Evolutionary conservation across 73 alveolate species (phyloP).

Genomic region (Paramecium primaurelia): DNA sequence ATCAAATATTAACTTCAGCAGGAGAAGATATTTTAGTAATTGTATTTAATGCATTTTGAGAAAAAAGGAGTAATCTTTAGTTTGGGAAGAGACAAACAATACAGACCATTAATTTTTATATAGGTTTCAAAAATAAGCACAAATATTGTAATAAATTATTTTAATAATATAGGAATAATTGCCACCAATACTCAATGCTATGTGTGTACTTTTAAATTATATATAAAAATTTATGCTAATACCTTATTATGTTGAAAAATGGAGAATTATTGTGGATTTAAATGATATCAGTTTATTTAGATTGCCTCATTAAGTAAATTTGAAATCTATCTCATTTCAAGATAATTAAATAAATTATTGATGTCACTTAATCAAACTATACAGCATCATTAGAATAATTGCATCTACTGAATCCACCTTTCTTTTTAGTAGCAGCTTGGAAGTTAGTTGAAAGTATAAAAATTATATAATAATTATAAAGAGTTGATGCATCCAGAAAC

Average conservation of each 20-base stretch:
- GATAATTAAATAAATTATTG: conserved; percentile 24
- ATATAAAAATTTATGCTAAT: not conserved
- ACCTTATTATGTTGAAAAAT: conserved; percentile 34
- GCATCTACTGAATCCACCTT: conserved; percentile 16
- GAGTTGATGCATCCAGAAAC: conserved; percentile 35
- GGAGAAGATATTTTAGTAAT: conserved; percentile 10
- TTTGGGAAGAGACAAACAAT: conserved; percentile 10
- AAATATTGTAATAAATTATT: not conserved
- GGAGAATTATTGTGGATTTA: conserved; percentile 28
- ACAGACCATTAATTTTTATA: conserved; percentile 27
- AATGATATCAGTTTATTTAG: conserved; percentile 15
- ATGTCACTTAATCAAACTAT: not conserved
- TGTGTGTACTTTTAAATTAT: not conserved
- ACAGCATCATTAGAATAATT: not conserved
- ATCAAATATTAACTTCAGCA: not conserved
- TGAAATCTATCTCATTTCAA: not conserved
- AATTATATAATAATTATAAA: not conserved
- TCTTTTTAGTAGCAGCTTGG: conserved; percentile 31
- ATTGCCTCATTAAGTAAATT: not conserved
- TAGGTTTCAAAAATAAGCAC: conserved; percentile 7
- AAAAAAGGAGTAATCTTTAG: not conserved
- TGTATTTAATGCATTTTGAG: not conserved
- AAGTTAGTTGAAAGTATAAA: conserved; percentile 1
- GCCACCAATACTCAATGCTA: not conserved
- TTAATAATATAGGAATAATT: not conserved